phyloP scores from a whole-genome alignment of 2,329 filamentous ascomycete genomes.

The Microsporum canis region DNA sequence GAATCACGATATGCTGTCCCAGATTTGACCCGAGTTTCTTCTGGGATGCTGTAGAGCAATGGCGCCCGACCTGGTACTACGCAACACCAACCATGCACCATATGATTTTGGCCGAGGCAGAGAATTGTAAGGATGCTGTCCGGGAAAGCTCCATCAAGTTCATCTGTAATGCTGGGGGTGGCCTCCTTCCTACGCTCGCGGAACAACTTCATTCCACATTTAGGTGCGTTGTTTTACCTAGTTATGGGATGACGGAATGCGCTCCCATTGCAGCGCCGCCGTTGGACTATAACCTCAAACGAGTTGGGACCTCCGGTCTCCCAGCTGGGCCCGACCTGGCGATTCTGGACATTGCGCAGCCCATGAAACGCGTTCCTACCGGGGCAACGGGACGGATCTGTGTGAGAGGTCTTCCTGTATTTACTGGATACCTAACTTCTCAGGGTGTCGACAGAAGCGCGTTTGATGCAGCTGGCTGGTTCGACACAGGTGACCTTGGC shows the following conservation, averaged over 20 bases:
- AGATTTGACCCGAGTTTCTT: background rate
- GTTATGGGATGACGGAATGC: constrained; percentile 6
- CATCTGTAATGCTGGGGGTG: constrained; percentile 2
- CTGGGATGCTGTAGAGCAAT: constrained; percentile 1
- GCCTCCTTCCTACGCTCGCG: background rate
- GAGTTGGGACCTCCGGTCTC: background rate
- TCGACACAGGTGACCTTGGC: constrained; percentile 4
- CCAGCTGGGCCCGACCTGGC: constrained; percentile 1
- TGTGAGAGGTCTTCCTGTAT: constrained; percentile 1
- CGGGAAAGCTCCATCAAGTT: background rate
- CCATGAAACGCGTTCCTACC: background rate
- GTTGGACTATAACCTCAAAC: background rate
- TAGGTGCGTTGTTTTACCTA: background rate
- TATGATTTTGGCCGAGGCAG: constrained; percentile 1
- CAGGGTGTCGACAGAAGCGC: background rate
- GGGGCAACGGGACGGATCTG: background rate
- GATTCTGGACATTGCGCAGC: background rate
- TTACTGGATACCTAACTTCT: background rate
- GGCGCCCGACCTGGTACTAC: constrained; percentile 4
- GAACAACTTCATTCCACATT: background rate
- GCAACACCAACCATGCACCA: constrained; percentile 5
- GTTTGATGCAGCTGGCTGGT: background rate
- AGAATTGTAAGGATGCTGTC: background rate
- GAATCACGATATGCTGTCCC: background rate
- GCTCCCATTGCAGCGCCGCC: constrained; percentile 2